Conservation (phyloP, 2,329 filamentous ascomycete species). For the Xylaria sp. region DNA sequence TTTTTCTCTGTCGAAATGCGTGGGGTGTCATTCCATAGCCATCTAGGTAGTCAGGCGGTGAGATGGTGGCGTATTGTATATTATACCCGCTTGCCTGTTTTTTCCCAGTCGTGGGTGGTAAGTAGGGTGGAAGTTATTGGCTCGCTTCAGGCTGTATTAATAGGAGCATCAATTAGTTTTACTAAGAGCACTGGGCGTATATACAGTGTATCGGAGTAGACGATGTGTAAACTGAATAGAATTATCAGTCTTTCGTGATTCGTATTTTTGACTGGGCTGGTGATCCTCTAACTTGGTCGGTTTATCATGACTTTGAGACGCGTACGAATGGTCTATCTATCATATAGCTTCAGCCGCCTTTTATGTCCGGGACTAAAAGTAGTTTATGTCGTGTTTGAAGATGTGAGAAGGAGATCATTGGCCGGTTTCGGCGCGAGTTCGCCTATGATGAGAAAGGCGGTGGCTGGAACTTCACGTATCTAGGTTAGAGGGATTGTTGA, state of each 20-base stretch:
- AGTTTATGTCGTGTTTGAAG: too few species aligned
- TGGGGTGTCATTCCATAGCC: neutral
- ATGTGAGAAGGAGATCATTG: neutral
- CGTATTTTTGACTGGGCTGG: neutral
- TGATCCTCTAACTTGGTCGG: neutral
- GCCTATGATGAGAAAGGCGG: constrained; percentile 38
- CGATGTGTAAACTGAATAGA: constrained; percentile 7
- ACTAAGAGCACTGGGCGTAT: neutral
- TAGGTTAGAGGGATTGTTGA: constrained; percentile 25
- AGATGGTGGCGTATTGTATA: constrained; percentile 11
- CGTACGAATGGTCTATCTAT: too few species aligned
- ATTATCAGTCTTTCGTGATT: constrained; percentile 6
- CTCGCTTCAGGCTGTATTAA: constrained; percentile 6
- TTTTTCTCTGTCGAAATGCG: neutral
- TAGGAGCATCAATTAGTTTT: neutral
- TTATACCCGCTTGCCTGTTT: constrained; percentile 1
- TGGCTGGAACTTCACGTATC: constrained; percentile 23
- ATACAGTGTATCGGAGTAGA: neutral
- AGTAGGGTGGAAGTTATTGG: neutral
- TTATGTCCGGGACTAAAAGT: neutral
- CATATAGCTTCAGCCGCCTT: too few species aligned
- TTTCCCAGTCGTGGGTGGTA: neutral
- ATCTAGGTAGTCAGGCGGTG: neutral
- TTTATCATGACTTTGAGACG: too few species aligned
- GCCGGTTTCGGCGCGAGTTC: constrained; percentile 35